Evolutionary conservation across 331 rosid genomes (phyloP), one percentile per base, ranked within the genome.

Genomic region (Pyracantha coccinea): DNA sequence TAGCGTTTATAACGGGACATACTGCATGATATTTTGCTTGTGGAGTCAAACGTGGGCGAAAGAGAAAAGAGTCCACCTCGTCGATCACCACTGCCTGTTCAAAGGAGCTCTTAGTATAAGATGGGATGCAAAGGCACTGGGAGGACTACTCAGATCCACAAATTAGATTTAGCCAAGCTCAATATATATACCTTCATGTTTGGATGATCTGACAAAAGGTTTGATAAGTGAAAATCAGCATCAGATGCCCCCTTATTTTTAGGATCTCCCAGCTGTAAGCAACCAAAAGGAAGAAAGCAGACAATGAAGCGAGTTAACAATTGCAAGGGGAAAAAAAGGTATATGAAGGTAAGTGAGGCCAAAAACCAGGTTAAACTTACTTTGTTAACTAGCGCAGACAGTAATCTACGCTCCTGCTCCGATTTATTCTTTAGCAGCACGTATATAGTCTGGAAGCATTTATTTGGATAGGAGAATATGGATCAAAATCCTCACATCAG

Each of bases 31-130:
- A 95, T 86, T 90, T 91, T 16, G 97, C 85, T 63, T 94, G 93
- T 66, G 88, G 77, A 79, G 85, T 92, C 80, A 95, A 84, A 77
- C 81, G 93, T 58, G 99, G 99, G 57, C 97, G 93, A 78, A 95
- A 95, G 75, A 95, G 93, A 83, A 95, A 89, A 78, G 97, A 62
- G 82, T 95, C 99, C 91, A 95, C 97, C 87, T 95, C 99, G 2
- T 82, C 92, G 73, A 95, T 88, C 64, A 95, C 97, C 80, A 95
- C 99, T 73, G 84, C 89, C 99, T 95, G 89, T 62, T 79, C 57
- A 59, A 29, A 62, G 66, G 74, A 69, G 58, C 6, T 20, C 11
- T 75, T 60, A 73, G 53, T 17, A 35, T 11, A 70, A 32, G 9
- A 47, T 50, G 7, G 41, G 58, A 68, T 68, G 75, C 52, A 60